Conservation (phyloP, 352 stramenopile genomes). For the Phytophthora pini region DNA sequence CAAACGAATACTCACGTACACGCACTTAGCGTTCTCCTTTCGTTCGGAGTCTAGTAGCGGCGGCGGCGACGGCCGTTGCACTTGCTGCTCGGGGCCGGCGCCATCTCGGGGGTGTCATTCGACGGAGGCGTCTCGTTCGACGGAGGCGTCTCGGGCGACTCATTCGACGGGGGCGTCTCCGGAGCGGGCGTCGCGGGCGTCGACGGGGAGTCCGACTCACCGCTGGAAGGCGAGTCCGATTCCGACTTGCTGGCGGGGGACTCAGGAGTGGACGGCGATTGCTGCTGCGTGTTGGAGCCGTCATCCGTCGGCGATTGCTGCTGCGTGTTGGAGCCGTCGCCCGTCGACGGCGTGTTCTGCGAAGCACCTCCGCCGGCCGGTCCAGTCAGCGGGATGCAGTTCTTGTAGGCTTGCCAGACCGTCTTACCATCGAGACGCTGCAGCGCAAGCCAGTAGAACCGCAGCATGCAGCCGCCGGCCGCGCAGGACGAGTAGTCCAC, state of each 20-base stretch:
- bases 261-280: not conserved
- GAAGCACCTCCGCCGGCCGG: slow-evolving; percentile 18
- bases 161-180: slow-evolving; percentile 9
- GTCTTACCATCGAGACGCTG: slow-evolving; percentile 35
- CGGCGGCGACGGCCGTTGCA: slow-evolving; percentile 28
- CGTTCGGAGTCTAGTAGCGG: slow-evolving; percentile 23
- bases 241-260: slow-evolving; percentile 7
- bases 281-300: slow-evolving; percentile 7
- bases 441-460: slow-evolving; percentile 42
- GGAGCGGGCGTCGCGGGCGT: slow-evolving; percentile 8
- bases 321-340: slow-evolving; percentile 13
- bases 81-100: slow-evolving; percentile 27
- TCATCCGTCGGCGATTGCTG: no score
- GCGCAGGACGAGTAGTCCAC: slow-evolving; percentile 45
- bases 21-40: slow-evolving; percentile 15
- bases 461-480: slow-evolving; percentile 32
- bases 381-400: slow-evolving; percentile 39
- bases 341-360: slow-evolving; percentile 19
- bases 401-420: slow-evolving; percentile 45
- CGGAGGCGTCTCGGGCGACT: slow-evolving; percentile 7
- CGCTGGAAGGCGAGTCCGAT: slow-evolving; percentile 14
- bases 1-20: slow-evolving; percentile 27
- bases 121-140: slow-evolving; percentile 24
- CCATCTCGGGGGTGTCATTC: slow-evolving; percentile 19
- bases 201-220: slow-evolving; percentile 14